Conservation (phyloP, 805 yeast genomes). For the Barnettozyma siamensis region DNA sequence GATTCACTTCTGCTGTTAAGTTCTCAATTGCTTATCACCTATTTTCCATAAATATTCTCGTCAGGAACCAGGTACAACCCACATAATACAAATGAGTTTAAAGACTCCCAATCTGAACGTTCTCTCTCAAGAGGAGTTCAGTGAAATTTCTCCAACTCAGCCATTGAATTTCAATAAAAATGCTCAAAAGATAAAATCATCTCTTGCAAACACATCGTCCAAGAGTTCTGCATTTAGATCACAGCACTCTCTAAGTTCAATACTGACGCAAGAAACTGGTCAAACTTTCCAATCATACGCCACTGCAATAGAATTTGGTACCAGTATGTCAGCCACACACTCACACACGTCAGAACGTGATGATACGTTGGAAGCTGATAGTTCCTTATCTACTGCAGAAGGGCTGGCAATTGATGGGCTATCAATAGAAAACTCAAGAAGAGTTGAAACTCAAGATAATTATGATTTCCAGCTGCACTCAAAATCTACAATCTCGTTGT, state of each 20-base stretch:
- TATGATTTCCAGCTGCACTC: slow-evolving; percentile 1
- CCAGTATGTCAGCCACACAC: too few relatives aligned
- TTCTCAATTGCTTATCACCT: too few relatives aligned
- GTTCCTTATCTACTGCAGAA: background rate
- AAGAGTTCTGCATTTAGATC: background rate
- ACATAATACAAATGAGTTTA: background rate
- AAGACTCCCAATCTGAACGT: slow-evolving; percentile 8
- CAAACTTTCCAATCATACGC: slow-evolving; percentile 14
- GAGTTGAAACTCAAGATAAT: background rate
- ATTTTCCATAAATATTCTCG: too few relatives aligned
- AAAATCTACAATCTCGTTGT: slow-evolving; percentile 5
- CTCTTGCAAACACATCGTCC: background rate
- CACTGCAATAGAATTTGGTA: slow-evolving; percentile 19
- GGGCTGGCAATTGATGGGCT: slow-evolving; percentile 17
- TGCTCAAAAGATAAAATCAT: background rate
- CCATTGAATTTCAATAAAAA: slow-evolving; percentile 18
- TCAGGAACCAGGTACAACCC: too few relatives aligned
- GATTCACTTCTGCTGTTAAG: too few relatives aligned
- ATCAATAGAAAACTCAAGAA: slow-evolving; percentile 4
- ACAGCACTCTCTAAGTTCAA: slow-evolving; percentile 13
- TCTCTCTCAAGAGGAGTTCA: slow-evolving; percentile 2
- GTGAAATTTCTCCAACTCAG: slow-evolving; percentile 22
- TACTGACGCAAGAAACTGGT: slow-evolving; percentile 11
- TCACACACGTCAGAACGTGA: background rate
- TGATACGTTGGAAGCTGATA: background rate